Conservation (phyloP, 441 rosid species). For the Erodium chrysanthum region DNA sequence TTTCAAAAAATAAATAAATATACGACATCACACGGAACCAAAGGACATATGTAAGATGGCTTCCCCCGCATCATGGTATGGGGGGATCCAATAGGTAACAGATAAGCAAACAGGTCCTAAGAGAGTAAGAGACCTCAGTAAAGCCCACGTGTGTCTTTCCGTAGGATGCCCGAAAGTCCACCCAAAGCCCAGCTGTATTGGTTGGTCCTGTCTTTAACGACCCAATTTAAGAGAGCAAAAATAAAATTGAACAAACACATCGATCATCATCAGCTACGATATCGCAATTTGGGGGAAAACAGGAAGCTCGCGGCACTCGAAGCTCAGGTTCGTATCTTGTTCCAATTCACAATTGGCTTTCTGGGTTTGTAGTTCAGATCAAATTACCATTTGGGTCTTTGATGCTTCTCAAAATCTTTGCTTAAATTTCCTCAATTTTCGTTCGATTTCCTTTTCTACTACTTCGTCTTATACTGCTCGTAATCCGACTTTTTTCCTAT, state of each 20-base stretch:
- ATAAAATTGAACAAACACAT: neutral
- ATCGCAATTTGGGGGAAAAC: neutral
- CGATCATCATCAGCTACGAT: neutral
- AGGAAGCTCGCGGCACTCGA: conserved; percentile 2
- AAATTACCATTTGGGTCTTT: neutral
- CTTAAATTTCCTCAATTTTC: neutral
- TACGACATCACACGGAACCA: no score
- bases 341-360: neutral
- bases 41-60: no score
- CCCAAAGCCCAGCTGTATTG: neutral
- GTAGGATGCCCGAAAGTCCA: neutral
- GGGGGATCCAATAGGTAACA: no score
- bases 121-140: neutral
- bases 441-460: neutral
- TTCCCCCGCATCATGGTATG: no score
- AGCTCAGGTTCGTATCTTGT: conserved; percentile 3
- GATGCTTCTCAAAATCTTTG: neutral
- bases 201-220: neutral
- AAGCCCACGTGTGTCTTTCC: conserved; percentile 4
- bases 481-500: neutral
- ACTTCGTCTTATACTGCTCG: neutral
- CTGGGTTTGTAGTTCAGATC: neutral
- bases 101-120: neutral
- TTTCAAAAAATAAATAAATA: no score
- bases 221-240: neutral